Conservation (phyloP, 208 protist genomes). For the Entamoeba histolytica region DNA sequence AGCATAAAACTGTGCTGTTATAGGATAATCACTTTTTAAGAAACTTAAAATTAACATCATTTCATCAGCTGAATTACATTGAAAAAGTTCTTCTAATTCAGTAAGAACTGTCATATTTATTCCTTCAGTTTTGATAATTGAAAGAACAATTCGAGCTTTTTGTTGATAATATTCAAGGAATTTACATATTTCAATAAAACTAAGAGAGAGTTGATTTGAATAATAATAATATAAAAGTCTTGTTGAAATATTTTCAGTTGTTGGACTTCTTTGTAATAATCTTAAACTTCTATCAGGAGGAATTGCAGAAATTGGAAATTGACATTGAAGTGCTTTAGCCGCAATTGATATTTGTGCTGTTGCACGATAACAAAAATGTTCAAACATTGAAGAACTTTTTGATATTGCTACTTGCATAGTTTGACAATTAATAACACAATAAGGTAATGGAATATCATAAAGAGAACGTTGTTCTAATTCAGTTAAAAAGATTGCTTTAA, state of each 20-base stretch:
- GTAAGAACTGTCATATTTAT: neutral
- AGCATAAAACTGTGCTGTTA: neutral
- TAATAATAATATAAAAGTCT: neutral
- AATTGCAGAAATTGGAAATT: neutral
- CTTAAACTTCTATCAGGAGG: neutral
- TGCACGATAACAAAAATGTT: neutral
- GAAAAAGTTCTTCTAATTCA: neutral
- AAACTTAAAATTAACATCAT: neutral
- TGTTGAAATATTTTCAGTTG: neutral
- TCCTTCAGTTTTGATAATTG: neutral
- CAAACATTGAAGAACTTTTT: neutral
- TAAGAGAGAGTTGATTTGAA: neutral
- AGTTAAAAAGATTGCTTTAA: neutral
- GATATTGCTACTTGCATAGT: neutral
- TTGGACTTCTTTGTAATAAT: neutral
- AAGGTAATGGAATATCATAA: neutral
- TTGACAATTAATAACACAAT: neutral
- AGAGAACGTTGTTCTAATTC: neutral
- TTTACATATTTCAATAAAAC: neutral
- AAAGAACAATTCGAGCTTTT: neutral
- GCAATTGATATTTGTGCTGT: neutral
- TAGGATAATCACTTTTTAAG: neutral
- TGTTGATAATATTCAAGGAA: neutral
- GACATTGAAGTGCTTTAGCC: neutral
- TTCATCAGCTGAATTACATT: neutral